A percentile compares a stretch with the other conserved stretches of the same genome.
These are phyloP conservation scores for Rhododendron griersonianum DNA, from an alignment of 148 eudicot genomes.

Conservation along the genomic window DNA sequence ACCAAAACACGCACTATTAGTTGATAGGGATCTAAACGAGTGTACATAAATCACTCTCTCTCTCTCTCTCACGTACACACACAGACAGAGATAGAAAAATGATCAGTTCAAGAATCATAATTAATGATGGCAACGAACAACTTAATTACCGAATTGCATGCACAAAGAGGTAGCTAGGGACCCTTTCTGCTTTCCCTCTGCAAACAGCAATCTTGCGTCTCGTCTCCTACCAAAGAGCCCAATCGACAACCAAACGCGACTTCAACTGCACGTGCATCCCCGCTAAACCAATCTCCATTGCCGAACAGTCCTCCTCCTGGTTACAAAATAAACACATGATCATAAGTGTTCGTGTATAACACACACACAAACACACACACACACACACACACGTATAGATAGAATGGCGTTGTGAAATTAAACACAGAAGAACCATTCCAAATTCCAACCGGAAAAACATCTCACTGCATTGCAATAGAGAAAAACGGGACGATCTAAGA, in stretches of 20 bases:
- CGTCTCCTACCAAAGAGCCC: background rate
- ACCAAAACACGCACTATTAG: background rate
- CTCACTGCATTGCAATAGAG: background rate
- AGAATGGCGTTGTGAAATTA: background rate
- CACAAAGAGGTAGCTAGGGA: background rate
- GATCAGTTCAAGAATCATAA: background rate
- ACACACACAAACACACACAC: too few relatives aligned
- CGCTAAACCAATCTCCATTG: background rate
- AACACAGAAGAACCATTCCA: background rate
- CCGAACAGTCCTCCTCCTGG: background rate
- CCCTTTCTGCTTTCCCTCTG: background rate
- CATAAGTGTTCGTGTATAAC: background rate
- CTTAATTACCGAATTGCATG: background rate
- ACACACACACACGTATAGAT: too few relatives aligned
- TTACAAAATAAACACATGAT: background rate
- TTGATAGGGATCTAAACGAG: too few relatives aligned
- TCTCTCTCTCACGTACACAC: background rate
- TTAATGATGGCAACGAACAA: background rate
- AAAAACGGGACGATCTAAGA: background rate
- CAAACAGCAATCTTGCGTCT: background rate
- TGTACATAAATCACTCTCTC: background rate
- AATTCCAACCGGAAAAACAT: background rate
- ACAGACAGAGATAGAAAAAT: too few relatives aligned
- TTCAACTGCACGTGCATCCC: background rate
- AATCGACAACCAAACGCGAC: background rate